Base-by-base conservation (phyloP, 164 flowering plant species). In the Amborella trichopoda region DNA sequence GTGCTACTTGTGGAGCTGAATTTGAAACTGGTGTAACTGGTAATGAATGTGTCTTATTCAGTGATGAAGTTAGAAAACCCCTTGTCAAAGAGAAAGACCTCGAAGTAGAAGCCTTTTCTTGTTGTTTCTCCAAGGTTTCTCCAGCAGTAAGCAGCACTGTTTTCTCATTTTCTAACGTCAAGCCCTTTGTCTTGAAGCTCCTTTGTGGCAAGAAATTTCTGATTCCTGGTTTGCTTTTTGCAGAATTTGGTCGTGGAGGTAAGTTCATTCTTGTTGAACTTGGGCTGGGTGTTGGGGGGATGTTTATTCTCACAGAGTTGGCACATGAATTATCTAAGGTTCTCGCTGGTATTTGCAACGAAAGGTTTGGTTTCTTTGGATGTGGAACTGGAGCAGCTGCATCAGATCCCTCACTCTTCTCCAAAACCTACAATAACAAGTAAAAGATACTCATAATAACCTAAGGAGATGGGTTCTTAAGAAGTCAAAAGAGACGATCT, bases 211-310 rank as follows among this genome's bases (percentile, higher is more conserved):
- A 70, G 57, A 82, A 40, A 67, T 62, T 75, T 59, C 54, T 79
- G 56, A 79, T 70, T 28, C 25, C 20, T 20, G 80, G 50, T 54
- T 49, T 71, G 38, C 65, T 53, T 56, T 71, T 77, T 14, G 74
- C 71, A 22, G 87, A 75, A 65, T 34, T 58, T 48, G 93, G 82
- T 51, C 78, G 68, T 12, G 84, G 93, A 0, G 93, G 87, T 39
- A 83, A 63, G 38, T 81, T 79, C 11, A 72, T 56, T 69, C 66
- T 79, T 17, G 58, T 46, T 28, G 87, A 69, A 60, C 51, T 48
- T 23, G 87, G 84, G 52, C 78, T 76, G 20, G 70, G 14, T 22
- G 50, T 25, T 11, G 72, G 58, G 49, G 71, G 59, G 47, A 58
- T 53, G 25, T 81, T 74, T 38, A 55, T 58, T 28, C 65, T 56